Evolutionary conservation across 768 basidiomycete species (phyloP), one percentile per base, ranked within the genome.

Genomic region (Naematelia aurantialba): DNA sequence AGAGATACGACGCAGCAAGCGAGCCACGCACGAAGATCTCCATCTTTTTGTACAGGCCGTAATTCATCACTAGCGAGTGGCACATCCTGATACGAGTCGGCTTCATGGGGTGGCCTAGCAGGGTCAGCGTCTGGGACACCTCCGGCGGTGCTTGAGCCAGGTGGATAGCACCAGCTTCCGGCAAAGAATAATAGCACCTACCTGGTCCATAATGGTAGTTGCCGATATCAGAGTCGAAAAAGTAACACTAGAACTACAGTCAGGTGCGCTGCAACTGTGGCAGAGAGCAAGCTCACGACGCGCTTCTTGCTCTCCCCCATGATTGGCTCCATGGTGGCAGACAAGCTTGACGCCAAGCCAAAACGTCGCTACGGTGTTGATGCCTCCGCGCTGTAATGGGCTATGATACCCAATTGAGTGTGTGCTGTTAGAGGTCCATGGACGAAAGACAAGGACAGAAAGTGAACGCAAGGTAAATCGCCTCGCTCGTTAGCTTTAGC

Each of bases 41-140:
- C 96, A 99, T 99, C 79, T 92, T 92, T 79, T 97, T 97, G 81
- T 99, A 99, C 17, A 99, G 80, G 19, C 93, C 92, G 77, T 97
- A 97, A 79, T 98, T 99, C 96, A 99, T 99, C 56, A 99, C 96
- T 53, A 99, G 82, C 11, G 93, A 93, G 79, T 99, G 96, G 75
- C 93, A 97, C 96, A 99, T 99, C 67, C 94, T 87, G 81, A 98
- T 96, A 31, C 96, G 84, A 21, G 94, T 97, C 4, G 94, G 94
- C 74, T 96, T 94, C 92, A 96, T 96, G 31, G 92, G 91, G 77
- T 97, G 92, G 4, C 91, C 93, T 58, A 88, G 44, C 30, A 2
- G 8, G 2, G 39, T 62, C 42, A 52, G 53, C 29, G 17, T n/a
- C 19, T 27, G 27, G 21, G 12, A 21, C 22, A 57, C 31, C 3